Conservation (phyloP, 2,329 filamentous ascomycete species). For the Tolypocladium capitatum region DNA sequence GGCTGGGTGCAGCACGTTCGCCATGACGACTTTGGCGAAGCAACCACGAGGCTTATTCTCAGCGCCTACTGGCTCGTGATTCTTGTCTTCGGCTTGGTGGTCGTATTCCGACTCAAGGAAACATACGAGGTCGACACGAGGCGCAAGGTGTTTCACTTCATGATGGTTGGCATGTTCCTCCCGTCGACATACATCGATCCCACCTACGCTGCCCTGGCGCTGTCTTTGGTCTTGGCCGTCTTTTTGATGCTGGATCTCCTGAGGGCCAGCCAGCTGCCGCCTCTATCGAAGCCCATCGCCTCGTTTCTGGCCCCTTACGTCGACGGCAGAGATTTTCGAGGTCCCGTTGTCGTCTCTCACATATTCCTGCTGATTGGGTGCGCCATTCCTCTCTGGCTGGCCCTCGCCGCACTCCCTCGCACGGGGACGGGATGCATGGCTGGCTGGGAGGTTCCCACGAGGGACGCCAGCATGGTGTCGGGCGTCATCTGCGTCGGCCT, state of each 20-base stretch:
- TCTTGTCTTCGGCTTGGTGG: constrained; percentile 55
- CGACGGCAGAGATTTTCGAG: constrained; percentile 82
- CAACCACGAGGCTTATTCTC: constrained; percentile 70
- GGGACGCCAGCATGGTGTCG: constrained; percentile 81
- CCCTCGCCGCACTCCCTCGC: constrained; percentile 56
- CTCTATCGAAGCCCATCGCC: constrained; percentile 73
- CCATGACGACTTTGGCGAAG: constrained; percentile 51
- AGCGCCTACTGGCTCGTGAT: constrained; percentile 60
- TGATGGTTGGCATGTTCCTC: constrained; percentile 93
- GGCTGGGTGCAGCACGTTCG: constrained; percentile 57
- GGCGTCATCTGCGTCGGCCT: constrained; percentile 91
- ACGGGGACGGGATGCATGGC: constrained; percentile 38
- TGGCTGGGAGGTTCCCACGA: constrained; percentile 62
- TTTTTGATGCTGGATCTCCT: constrained; percentile 85
- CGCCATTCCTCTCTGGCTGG: constrained; percentile 86
- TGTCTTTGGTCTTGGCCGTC: constrained; percentile 66
- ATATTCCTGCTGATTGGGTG: constrained; percentile 94
- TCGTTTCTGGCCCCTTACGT: constrained; percentile 86
- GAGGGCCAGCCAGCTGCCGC: constrained; percentile 80
- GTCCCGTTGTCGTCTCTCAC: constrained; percentile 89
- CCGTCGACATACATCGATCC: constrained; percentile 81
- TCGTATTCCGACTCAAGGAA: constrained; percentile 61
- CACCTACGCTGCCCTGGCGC: constrained; percentile 63
- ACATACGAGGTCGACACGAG: constrained; percentile 88
- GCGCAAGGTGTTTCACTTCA: constrained; percentile 94